Evolutionary conservation across 768 basidiomycete species (phyloP).

Genomic region (Pilatotrama ljubarskyi): DNA sequence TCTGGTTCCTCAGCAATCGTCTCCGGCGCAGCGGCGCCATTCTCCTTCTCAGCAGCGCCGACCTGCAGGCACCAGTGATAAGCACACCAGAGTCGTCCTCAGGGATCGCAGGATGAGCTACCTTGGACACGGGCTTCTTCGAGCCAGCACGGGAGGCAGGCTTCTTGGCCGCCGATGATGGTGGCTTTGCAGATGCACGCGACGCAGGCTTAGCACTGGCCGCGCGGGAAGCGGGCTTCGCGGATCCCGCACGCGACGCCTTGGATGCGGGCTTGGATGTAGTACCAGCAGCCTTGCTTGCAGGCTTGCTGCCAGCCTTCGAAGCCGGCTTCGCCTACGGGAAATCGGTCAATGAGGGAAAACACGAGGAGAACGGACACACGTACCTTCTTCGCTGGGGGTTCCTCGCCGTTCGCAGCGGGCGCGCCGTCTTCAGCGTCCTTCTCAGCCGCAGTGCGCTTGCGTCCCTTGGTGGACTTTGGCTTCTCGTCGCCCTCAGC

Average conservation of each 20-base stretch:
- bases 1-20: constrained; percentile 59
- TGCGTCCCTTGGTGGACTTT: constrained; percentile 51
- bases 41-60: constrained; percentile 37
- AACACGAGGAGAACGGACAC: constrained; percentile 9
- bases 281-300: constrained; percentile 34
- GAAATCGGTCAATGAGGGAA: background rate
- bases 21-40: constrained; percentile 38
- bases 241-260: constrained; percentile 25
- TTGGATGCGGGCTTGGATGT: constrained; percentile 38
- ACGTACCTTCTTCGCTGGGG: constrained; percentile 65
- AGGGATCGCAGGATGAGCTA: constrained; percentile 15
- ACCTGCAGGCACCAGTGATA: constrained; percentile 24
- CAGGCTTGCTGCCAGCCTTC: constrained; percentile 35
- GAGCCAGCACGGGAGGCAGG: constrained; percentile 59
- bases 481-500: constrained; percentile 35
- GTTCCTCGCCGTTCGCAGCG: constrained; percentile 40
- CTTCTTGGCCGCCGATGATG: constrained; percentile 46
- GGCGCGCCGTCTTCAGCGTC: constrained; percentile 44
- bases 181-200: constrained; percentile 37
- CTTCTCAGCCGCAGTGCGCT: constrained; percentile 48
- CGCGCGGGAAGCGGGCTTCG: constrained; percentile 45
- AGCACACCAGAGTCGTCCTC: background rate
- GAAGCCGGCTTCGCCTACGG: constrained; percentile 46
- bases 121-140: constrained; percentile 69
- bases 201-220: constrained; percentile 39